Conservation (phyloP, 2,329 filamentous ascomycete species). For the Scedosporium boydii region DNA sequence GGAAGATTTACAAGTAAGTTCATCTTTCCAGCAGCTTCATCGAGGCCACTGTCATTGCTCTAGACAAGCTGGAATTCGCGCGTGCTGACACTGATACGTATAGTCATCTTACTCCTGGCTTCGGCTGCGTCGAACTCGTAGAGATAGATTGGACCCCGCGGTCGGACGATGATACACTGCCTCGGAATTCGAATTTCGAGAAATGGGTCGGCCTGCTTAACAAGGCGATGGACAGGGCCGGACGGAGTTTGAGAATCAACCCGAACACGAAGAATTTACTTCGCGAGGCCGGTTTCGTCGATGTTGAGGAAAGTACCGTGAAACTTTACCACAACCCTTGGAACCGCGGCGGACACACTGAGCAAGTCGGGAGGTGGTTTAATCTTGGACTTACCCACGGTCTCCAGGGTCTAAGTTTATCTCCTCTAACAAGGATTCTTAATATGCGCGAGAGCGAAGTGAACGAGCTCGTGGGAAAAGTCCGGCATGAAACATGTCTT, state of each 20-base stretch:
- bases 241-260: conserved; percentile 55
- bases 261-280: conserved; percentile 49
- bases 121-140: conserved; percentile 73
- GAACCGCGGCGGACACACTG: conserved; percentile 53
- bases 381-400: conserved; percentile 68
- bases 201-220: conserved; percentile 63
- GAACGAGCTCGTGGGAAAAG: conserved; percentile 48
- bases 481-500: conserved; percentile 59
- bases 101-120: conserved; percentile 67
- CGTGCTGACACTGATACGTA: conserved; percentile 1
- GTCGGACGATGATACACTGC: conserved; percentile 57
- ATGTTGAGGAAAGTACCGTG: conserved; percentile 63
- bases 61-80: background rate
- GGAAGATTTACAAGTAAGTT: conserved; percentile 55
- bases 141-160: conserved; percentile 78
- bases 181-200: conserved; percentile 45
- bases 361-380: conserved; percentile 72
- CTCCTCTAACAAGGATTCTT: conserved; percentile 51
- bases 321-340: conserved; percentile 67
- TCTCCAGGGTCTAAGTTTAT: conserved; percentile 63
- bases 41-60: too few relatives aligned
- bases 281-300: conserved; percentile 64
- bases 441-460: conserved; percentile 50
- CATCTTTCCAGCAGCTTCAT: background rate
- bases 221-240: conserved; percentile 55